Percentiles rank a stretch among this genome's conserved stretches.
phyloP scores from a whole-genome alignment of 495 filamentous ascomycete species.

The Talaromyces nanjingensis region DNA sequence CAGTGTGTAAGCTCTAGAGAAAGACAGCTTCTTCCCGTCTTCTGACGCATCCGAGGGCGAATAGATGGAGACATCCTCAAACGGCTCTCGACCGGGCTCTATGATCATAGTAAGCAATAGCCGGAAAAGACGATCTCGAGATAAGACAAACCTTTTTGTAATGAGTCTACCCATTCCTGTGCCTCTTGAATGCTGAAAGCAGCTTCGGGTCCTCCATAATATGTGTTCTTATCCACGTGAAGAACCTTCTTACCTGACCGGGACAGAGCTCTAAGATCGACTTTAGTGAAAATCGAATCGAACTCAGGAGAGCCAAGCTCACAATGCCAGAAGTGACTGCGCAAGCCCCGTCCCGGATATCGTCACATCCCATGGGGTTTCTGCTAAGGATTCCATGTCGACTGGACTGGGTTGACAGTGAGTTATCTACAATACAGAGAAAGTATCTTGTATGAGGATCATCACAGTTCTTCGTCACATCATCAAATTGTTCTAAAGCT shows the following conservation, averaged over 20 bases:
- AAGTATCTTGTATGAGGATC: background rate
- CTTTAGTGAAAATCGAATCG: constrained; percentile 16
- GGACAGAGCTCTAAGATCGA: constrained; percentile 72
- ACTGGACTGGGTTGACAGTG: background rate
- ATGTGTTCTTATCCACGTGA: constrained; percentile 79
- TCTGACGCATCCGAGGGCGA: constrained; percentile 16
- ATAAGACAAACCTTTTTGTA: constrained; percentile 37
- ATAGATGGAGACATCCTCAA: constrained; percentile 33
- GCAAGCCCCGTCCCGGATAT: constrained; percentile 84
- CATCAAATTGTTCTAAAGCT: background rate
- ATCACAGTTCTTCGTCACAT: background rate
- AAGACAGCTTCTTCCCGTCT: constrained; percentile 37
- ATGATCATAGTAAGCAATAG: background rate
- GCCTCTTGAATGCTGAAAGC: constrained; percentile 82
- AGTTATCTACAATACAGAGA: background rate
- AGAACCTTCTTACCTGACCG: constrained; percentile 87
- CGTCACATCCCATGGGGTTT: constrained; percentile 83
- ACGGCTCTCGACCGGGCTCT: constrained; percentile 27
- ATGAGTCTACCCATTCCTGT: constrained; percentile 58
- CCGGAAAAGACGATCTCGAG: background rate
- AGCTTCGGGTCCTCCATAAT: constrained; percentile 82
- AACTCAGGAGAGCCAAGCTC: constrained; percentile 31
- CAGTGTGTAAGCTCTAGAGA: constrained; percentile 74
- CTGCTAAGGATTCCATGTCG: constrained; percentile 71
- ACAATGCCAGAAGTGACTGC: constrained; percentile 92